phyloP scores from a whole-genome alignment of 495 filamentous ascomycete genomes.

The Hyaloscypha variabilis region DNA sequence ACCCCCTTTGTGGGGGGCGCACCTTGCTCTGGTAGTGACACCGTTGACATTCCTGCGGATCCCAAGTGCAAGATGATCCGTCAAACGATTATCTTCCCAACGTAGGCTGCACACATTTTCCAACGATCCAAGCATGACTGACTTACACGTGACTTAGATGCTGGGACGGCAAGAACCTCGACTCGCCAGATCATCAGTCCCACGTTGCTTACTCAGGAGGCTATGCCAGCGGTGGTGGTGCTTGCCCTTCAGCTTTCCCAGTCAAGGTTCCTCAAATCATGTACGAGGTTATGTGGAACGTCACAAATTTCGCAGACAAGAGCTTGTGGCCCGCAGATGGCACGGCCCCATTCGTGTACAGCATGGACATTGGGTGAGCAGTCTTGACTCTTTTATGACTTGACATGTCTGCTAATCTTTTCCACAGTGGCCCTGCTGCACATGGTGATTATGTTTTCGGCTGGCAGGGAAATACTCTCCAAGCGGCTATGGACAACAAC shows the following conservation, averaged over 20 bases:
- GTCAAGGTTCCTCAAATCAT: slow-evolving; percentile 59
- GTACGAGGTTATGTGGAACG: slow-evolving; percentile 58
- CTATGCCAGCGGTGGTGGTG: slow-evolving; percentile 47
- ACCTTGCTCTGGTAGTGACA: slow-evolving; percentile 52
- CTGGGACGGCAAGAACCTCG: slow-evolving; percentile 79
- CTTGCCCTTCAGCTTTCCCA: slow-evolving; percentile 51
- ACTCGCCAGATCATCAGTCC: slow-evolving; percentile 48
- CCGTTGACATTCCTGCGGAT: slow-evolving; percentile 55
- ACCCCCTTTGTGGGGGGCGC: slow-evolving; percentile 43
- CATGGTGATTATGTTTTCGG: slow-evolving; percentile 77
- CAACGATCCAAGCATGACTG: background rate
- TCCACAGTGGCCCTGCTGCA: slow-evolving; percentile 48
- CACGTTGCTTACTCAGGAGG: slow-evolving; percentile 54
- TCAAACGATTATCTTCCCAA: slow-evolving; percentile 64
- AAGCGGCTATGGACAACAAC: slow-evolving; percentile 39
- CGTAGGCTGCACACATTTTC: slow-evolving; percentile 31
- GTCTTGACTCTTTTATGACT: slow-evolving; percentile 38
- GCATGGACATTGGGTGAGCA: slow-evolving; percentile 46
- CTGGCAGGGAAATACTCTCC: slow-evolving; percentile 61
- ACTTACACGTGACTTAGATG: slow-evolving; percentile 43
- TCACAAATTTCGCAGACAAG: slow-evolving; percentile 43
- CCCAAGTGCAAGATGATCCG: slow-evolving; percentile 57
- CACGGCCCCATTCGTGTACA: slow-evolving; percentile 44
- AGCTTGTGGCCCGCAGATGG: slow-evolving; percentile 41
- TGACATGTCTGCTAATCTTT: slow-evolving; percentile 47